Conservation (phyloP, 371 early-diverging fungal genomes). For the Apophysomyces variabilis region DNA sequence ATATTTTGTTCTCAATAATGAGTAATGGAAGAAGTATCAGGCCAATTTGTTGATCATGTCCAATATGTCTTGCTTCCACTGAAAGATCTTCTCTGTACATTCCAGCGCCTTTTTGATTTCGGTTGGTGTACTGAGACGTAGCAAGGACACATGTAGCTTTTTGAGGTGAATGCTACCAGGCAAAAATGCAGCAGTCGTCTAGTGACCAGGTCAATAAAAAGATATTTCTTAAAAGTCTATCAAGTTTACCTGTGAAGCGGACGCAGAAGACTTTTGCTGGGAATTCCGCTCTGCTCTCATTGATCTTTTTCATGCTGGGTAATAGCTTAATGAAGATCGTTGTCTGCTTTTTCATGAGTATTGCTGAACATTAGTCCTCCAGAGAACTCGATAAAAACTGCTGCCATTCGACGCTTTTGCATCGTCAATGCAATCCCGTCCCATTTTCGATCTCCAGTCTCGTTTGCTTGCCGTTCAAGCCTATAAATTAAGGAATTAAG, state of each 20-base stretch:
- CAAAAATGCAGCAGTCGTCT: background rate
- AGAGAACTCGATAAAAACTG: background rate
- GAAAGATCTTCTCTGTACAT: background rate
- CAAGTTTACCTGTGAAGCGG: background rate
- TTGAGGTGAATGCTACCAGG: background rate
- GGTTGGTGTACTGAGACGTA: background rate
- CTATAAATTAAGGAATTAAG: background rate
- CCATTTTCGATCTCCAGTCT: background rate
- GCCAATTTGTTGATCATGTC: background rate
- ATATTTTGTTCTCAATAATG: background rate
- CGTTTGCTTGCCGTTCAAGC: background rate
- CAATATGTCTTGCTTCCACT: background rate
- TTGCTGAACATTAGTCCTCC: background rate
- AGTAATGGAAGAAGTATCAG: background rate
- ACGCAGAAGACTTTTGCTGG: slow-evolving; percentile 4
- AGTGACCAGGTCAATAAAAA: background rate
- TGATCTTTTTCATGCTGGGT: background rate
- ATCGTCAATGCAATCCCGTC: background rate
- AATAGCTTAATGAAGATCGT: background rate
- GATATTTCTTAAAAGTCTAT: background rate
- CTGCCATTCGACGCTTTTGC: background rate
- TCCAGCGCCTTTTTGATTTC: background rate
- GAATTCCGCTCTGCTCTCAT: background rate
- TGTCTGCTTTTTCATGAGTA: background rate
- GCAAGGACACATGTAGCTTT: background rate